Evolutionary conservation across 2,329 filamentous ascomycete genomes (phyloP).

Genomic region (Ascochyta koolunga): DNA sequence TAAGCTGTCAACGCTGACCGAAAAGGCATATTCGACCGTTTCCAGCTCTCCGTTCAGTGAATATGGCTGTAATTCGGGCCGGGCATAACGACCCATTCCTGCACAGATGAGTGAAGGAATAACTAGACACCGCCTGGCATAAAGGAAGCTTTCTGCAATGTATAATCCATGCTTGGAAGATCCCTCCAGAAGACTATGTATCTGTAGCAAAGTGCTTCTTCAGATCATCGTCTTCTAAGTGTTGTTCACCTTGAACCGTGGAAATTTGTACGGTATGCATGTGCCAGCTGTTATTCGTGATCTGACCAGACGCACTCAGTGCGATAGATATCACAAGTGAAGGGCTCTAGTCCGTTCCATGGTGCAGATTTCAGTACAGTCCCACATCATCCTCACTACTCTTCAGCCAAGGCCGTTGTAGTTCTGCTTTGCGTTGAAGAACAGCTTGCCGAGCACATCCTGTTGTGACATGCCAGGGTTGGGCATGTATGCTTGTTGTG

Average conservation of each 20-base stretch:
- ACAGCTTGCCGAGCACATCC: constrained; percentile 44
- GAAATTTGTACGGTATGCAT: background rate
- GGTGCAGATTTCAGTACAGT: background rate
- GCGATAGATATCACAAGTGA: too few relatives aligned
- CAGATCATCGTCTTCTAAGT: background rate
- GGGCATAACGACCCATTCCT: background rate
- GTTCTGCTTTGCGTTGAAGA: constrained; percentile 45
- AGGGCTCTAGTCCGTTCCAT: background rate
- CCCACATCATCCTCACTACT: background rate
- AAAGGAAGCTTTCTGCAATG: background rate
- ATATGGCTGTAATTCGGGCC: background rate
- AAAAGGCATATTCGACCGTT: background rate
- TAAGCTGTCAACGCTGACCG: background rate
- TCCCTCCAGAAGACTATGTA: background rate
- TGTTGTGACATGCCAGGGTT: constrained; percentile 29
- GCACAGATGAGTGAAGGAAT: background rate
- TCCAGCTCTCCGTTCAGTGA: background rate
- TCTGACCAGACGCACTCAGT: background rate
- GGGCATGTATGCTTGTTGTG: constrained; percentile 22
- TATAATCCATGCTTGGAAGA: background rate
- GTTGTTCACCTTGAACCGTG: background rate
- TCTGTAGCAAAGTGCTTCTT: background rate
- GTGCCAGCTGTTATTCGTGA: background rate
- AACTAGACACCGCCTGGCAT: background rate
- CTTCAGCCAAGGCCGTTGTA: constrained; percentile 32